A percentile compares a stretch with the other conserved stretches of the same genome.
Conservation (phyloP, 202 grass and related monocot species). For the Elaeis oleifera region DNA sequence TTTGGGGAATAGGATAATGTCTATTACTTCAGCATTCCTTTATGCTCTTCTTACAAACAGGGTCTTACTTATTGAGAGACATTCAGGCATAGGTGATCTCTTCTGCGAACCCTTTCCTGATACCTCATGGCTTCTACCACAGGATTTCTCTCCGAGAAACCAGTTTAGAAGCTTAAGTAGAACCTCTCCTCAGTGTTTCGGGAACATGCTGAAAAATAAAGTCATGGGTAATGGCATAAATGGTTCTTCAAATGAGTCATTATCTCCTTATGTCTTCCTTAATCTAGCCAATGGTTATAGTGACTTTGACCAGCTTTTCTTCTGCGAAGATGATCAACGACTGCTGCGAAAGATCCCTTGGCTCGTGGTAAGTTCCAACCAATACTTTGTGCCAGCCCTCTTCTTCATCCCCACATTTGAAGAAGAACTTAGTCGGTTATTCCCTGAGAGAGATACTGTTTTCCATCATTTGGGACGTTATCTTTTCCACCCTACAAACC, state of each 20-base stretch:
- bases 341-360: slow-evolving; percentile 57
- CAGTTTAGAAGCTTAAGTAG: slow-evolving; percentile 30
- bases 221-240: slow-evolving; percentile 26
- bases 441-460: slow-evolving; percentile 57
- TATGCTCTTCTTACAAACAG: too few relatives aligned
- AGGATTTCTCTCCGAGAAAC: not conserved
- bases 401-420: slow-evolving; percentile 64
- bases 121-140: too few relatives aligned
- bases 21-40: too few relatives aligned
- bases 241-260: slow-evolving; percentile 19
- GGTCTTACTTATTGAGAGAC: too few relatives aligned
- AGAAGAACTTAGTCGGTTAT: slow-evolving; percentile 49
- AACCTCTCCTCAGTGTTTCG: slow-evolving; percentile 52
- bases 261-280: slow-evolving; percentile 66
- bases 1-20: too few relatives aligned
- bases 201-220: slow-evolving; percentile 61
- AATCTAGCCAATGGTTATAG: slow-evolving; percentile 44
- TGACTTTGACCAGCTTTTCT: slow-evolving; percentile 58
- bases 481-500: slow-evolving; percentile 67
- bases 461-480: slow-evolving; percentile 88
- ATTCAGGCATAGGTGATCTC: too few relatives aligned
- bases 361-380: slow-evolving; percentile 77
- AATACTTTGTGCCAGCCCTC: slow-evolving; percentile 72
- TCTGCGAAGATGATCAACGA: slow-evolving; percentile 67
- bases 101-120: too few relatives aligned